phyloP scores from a whole-genome alignment of 345 rosid species.

The Gossypium anomalum region DNA sequence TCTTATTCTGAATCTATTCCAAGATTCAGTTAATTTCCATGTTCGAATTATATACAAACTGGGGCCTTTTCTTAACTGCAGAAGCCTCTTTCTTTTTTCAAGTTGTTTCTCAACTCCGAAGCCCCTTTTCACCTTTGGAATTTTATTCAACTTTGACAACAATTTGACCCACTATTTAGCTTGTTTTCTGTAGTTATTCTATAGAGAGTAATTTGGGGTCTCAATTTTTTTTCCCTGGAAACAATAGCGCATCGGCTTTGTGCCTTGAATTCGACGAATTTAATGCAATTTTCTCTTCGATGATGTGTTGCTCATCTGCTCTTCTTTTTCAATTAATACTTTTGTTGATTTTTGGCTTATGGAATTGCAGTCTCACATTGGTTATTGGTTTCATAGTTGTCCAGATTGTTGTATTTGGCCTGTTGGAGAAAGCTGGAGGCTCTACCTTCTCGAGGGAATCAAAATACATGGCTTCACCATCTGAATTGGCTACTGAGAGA shows the following conservation, averaged over 20 bases:
- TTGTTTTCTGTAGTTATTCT: not conserved
- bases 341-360: conserved; percentile 7
- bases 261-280: not conserved
- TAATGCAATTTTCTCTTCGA: not conserved
- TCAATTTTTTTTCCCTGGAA: not conserved
- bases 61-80: not conserved
- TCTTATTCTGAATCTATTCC: not conserved
- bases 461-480: conserved; percentile 47
- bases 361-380: not conserved
- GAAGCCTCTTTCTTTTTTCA: not conserved
- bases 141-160: not conserved
- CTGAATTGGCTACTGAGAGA: conserved; percentile 23
- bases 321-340: not conserved
- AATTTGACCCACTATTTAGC: not conserved
- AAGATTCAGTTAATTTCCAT: not conserved
- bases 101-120: too few species aligned
- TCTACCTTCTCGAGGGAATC: conserved; percentile 2
- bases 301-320: not conserved
- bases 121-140: not conserved
- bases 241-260: not conserved
- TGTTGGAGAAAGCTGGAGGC: conserved; percentile 13
- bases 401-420: conserved; percentile 21
- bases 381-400: not conserved
- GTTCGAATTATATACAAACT: not conserved
- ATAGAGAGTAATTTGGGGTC: not conserved